Base-by-base conservation (phyloP, 208 protist species). In the Phytomonas francai region DNA sequence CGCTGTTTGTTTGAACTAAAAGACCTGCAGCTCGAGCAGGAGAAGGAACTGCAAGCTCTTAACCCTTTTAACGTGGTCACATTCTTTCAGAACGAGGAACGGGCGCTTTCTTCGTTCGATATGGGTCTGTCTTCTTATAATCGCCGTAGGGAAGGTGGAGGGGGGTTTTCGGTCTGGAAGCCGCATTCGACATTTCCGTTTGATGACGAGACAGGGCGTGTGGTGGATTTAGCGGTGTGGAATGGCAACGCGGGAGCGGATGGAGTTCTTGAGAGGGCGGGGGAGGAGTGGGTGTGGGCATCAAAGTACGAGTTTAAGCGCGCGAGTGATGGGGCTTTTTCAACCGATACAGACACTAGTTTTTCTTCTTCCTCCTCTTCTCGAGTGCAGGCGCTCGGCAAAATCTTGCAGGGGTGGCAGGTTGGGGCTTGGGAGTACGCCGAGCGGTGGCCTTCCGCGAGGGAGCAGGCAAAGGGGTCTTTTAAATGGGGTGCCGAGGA, bases 401-500 rank as follows among this genome's bases (percentile, higher is more conserved):
- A 76, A 34, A 73, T 83, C 28, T 74, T 88, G 51, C 73, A 76
- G 30, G 65, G 71, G 64, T 91, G 85, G 85, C n/a, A n/a, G 8
- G 74, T 87, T 28, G 85, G 85, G 2, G 68, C 75, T 45, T 91
- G 85, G 85, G 56, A 68, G 75, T 91, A 91, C 65, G 77, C 85
- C 1, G 59, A 54, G 22, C 82, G 77, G 34, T 91, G 85, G 85
- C 85, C 81, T 2, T 80, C 75, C 22, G 65, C 45, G 9, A 49
- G 34, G 32, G 72, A 79, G 69, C 70, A 76, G 66, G 30, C 62
- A 51, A 3, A 68, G 3, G 67, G 66, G 22, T 60, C 30, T 1
- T 76, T 74, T 73, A 25, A 72, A 27, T 91, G 81, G 85, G 75
- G 71, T 32, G 8, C 39, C 0, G 60, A 61, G 0, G 78, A 76